Conservation (phyloP, 2,329 filamentous ascomycete species). For the Ophiostoma triangulosporum region DNA sequence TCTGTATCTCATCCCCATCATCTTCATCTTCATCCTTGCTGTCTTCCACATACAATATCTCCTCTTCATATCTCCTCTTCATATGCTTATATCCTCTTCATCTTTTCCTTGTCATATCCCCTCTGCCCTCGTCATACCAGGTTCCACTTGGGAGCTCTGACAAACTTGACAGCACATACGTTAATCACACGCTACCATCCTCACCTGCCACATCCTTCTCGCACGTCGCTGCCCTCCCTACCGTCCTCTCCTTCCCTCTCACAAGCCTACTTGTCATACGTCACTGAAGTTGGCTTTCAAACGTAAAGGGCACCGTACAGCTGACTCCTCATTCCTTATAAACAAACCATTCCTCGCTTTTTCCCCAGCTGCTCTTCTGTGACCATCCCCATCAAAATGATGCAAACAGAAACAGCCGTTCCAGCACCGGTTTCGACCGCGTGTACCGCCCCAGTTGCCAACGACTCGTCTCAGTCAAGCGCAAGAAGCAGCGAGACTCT, state of each 20-base stretch:
- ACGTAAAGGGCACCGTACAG: background rate
- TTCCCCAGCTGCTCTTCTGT: too few species aligned
- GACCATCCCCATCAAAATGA: background rate
- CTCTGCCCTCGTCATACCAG: background rate
- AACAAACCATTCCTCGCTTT: too few species aligned
- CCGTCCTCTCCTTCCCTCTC: background rate
- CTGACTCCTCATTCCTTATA: too few species aligned
- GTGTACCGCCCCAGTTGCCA: too few species aligned
- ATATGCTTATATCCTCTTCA: background rate
- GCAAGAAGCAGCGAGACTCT: slow-evolving; percentile 1
- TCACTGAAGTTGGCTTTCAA: background rate
- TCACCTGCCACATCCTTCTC: background rate
- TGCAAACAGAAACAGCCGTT: background rate
- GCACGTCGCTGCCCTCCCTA: background rate
- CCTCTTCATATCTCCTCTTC: too few species aligned
- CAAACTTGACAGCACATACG: background rate
- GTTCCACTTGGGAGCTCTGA: background rate
- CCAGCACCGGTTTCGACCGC: background rate
- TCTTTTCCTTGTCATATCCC: too few species aligned
- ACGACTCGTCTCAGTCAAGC: too few species aligned
- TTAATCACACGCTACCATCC: background rate
- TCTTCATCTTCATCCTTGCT: background rate
- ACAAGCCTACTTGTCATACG: background rate
- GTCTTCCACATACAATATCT: background rate
- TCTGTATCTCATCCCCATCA: background rate